Conservation (phyloP, 2,329 filamentous ascomycete genomes). For the Microcyclospora pomicola region DNA sequence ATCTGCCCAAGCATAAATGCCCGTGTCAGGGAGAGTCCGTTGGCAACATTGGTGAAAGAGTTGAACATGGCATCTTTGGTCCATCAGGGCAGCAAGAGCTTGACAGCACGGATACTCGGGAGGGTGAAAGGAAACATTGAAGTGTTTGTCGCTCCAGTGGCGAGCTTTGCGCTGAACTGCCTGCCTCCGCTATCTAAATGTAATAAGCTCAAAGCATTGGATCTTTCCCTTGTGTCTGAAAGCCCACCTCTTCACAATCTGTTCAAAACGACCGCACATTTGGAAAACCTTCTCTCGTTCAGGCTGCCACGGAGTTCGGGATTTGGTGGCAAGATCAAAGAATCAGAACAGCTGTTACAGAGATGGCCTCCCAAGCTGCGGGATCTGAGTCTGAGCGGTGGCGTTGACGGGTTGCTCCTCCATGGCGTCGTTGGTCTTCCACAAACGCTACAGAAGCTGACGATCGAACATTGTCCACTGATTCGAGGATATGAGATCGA, state of each 20-base stretch:
- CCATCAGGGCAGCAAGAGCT: conserved; percentile 44
- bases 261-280: conserved; percentile 35
- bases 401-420: conserved; percentile 29
- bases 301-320: conserved; percentile 22
- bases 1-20: conserved; percentile 40
- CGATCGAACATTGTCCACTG: conserved; percentile 30
- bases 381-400: conserved; percentile 31
- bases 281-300: conserved; percentile 33
- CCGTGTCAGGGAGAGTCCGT: conserved; percentile 34
- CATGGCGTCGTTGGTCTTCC: conserved; percentile 22
- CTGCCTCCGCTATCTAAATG: conserved; percentile 45
- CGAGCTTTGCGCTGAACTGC: conserved; percentile 43
- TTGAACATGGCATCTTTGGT: conserved; percentile 43
- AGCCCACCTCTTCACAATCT: conserved; percentile 36
- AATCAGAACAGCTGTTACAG: conserved; percentile 3
- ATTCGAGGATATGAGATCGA: conserved; percentile 25
- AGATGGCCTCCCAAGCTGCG: conserved; percentile 32
- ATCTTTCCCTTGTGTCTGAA: conserved; percentile 41
- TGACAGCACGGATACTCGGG: conserved; percentile 43
- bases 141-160: conserved; percentile 43
- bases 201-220: conserved; percentile 32
- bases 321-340: conserved; percentile 11
- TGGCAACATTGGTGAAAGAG: conserved; percentile 37
- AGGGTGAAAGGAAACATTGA: conserved; percentile 39
- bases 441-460: conserved; percentile 22